Base-by-base conservation (phyloP, 169 alveolate genomes). In the Plasmodium chabaudi region DNA sequence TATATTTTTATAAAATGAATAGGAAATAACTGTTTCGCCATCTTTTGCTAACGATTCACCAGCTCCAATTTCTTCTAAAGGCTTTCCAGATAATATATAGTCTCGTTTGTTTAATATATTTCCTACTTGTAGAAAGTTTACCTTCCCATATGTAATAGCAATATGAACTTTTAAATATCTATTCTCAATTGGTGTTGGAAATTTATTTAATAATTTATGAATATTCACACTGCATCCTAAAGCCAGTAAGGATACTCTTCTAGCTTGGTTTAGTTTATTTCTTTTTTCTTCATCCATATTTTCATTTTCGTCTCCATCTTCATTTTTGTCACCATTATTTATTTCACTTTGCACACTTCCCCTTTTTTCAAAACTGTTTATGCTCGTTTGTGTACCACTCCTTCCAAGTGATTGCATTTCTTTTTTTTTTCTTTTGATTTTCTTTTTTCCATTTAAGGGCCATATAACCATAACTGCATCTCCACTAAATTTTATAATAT, bases 401-500 rank as follows among this genome's bases (percentile, higher is more conserved):
- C 42, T 34, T 34, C 2, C 71, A 13, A 19, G 12, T n/a, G 10
- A 9, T 47, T 46, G 63, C 12, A 46, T 25, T 1, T 10, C 23
- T 13, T 9, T 42, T 55, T n/a, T 34, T 53, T 10, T 4, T 57
- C 4, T 53, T 55, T 72, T 56, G 34, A 4, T 72, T 15, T 15
- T 57, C 27, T 49, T 53, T 53, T 9, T 46, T n/a, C 0, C 13
- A 25, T 82, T 75, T 15, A 94, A 91, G 3, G 95, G 96, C 97
- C 97, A 95, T 34, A 94, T 93, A 9, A 94, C 97, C 34, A 93
- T 74, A 44, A 95, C 94, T 0, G 97, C 98, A 55, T 92, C 97
- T 2, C 98, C 98, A 61, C 96, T 94, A 73, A 96, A 96, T 93
- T 95, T 95, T 84, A 96, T 92, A 21, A 96, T 94, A 74, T 95